These are phyloP conservation scores for Neotropicomus parvogracilis DNA, from an alignment of 1,284 basidiomycete genomes.

Conservation along the genomic window DNA sequence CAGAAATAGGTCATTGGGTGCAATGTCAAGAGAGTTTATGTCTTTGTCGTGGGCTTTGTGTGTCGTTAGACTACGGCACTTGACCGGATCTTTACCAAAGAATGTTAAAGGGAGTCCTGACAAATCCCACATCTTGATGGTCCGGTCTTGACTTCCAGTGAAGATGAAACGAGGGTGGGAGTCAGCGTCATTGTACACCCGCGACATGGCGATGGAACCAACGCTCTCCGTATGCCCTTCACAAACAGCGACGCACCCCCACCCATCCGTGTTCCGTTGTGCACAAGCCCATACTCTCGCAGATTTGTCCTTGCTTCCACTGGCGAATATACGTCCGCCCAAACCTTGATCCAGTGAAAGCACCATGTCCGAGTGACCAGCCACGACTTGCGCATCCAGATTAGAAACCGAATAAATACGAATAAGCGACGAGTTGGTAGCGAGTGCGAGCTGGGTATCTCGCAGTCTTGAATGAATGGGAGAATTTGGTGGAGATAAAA, in stretches of 20 bases:
- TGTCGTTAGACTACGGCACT: constrained; percentile 81
- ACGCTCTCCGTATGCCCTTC: constrained; percentile 95
- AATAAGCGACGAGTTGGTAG: constrained; percentile 93
- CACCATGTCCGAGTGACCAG: constrained; percentile 90
- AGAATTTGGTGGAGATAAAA: constrained; percentile 53
- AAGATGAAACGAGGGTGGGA: constrained; percentile 66
- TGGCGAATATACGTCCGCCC: constrained; percentile 74
- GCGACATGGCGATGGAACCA: constrained; percentile 83
- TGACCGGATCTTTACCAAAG: constrained; percentile 35
- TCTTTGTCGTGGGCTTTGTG: constrained; percentile 97
- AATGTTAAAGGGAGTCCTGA: constrained; percentile 41
- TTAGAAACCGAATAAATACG: constrained; percentile 75
- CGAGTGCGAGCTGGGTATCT: constrained; percentile 83
- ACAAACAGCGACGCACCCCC: constrained; percentile 82
- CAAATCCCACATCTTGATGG: constrained; percentile 98
- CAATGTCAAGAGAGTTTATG: constrained; percentile 93
- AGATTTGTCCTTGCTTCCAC: constrained; percentile 90
- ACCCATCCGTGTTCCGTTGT: constrained; percentile 33
- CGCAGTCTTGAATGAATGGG: constrained; percentile 23
- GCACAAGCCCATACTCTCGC: constrained; percentile 80
- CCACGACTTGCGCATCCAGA: constrained; percentile 78
- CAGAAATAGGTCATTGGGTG: constrained; percentile 86
- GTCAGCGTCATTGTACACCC: constrained; percentile 29
- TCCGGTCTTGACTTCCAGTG: constrained; percentile 94
- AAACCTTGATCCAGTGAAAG: constrained; percentile 75